Conservation (phyloP, 2,329 filamentous ascomycete genomes). For the Claviceps maximensis region DNA sequence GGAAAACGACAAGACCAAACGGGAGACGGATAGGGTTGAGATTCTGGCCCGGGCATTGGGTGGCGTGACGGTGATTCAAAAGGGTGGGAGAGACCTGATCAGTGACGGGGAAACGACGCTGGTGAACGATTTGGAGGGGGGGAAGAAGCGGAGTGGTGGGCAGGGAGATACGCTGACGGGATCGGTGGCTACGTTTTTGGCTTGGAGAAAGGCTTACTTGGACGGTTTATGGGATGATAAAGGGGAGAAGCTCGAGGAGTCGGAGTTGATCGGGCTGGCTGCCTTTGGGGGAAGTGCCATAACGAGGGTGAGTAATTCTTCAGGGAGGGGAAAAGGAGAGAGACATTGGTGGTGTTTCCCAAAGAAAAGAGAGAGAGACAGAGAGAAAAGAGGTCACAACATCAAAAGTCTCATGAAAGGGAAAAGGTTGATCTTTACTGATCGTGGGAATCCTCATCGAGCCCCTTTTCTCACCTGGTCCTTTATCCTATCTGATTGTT, state of each 20-base stretch:
- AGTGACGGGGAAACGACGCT: slow-evolving; percentile 68
- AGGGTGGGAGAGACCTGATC: slow-evolving; percentile 71
- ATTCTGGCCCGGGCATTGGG: slow-evolving; percentile 60
- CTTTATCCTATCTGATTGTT: too few relatives aligned
- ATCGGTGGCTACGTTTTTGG: slow-evolving; percentile 74
- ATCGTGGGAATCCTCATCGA: too few relatives aligned
- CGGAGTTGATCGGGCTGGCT: slow-evolving; percentile 59
- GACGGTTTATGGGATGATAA: slow-evolving; percentile 62
- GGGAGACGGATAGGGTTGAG: slow-evolving; percentile 40
- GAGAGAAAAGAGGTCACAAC: too few relatives aligned
- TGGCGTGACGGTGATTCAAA: slow-evolving; percentile 84
- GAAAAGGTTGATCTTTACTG: too few relatives aligned
- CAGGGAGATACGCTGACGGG: slow-evolving; percentile 95
- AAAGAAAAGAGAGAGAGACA: too few relatives aligned
- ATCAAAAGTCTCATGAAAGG: too few relatives aligned
- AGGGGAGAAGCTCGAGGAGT: slow-evolving; percentile 29
- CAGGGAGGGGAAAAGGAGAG: not conserved
- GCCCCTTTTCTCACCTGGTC: too few relatives aligned
- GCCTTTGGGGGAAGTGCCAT: slow-evolving; percentile 80
- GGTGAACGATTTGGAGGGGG: slow-evolving; percentile 64
- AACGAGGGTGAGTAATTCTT: slow-evolving; percentile 50
- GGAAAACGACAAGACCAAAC: slow-evolving; percentile 9
- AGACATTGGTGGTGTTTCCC: too few relatives aligned
- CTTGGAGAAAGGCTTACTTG: slow-evolving; percentile 77
- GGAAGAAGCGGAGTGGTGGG: slow-evolving; percentile 79